Percentiles rank a stretch among this genome's conserved stretches.
Conservation (phyloP, 1,284 basidiomycete species). For the Austroboletus niveus region DNA sequence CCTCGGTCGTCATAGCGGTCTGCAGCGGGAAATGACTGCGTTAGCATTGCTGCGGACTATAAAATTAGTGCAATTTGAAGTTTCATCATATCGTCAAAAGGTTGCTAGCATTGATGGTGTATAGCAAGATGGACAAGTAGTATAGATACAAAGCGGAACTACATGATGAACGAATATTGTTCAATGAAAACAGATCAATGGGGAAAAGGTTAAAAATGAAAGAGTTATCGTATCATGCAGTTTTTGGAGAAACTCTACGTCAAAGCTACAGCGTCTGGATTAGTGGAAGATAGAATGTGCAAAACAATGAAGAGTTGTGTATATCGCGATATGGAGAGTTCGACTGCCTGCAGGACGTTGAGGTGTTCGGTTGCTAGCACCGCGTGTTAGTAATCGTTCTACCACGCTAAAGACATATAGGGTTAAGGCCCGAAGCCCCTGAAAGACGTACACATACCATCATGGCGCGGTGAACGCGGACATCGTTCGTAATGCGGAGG, state of each 20-base stretch:
- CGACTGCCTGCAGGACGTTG: neutral
- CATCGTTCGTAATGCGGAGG: slow-evolving; percentile 44
- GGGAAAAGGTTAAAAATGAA: neutral
- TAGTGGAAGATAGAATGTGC: slow-evolving; percentile 4
- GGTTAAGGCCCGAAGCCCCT: slow-evolving; percentile 13
- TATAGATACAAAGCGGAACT: slow-evolving; percentile 20
- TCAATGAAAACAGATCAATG: too few relatives aligned
- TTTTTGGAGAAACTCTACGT: slow-evolving; percentile 1
- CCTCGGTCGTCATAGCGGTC: slow-evolving; percentile 21
- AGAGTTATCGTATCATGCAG: neutral
- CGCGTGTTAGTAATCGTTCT: slow-evolving; percentile 8
- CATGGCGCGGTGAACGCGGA: slow-evolving; percentile 46
- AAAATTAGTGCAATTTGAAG: too few relatives aligned
- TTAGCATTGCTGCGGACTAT: neutral
- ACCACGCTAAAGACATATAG: slow-evolving; percentile 15
- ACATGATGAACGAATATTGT: neutral
- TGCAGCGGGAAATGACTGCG: neutral
- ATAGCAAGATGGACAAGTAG: slow-evolving; percentile 5
- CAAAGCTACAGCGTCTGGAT: slow-evolving; percentile 19
- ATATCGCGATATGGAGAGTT: neutral
- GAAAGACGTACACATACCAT: slow-evolving; percentile 39
- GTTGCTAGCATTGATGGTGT: neutral
- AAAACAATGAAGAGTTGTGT: slow-evolving; percentile 6
- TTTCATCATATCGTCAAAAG: neutral
- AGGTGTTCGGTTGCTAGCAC: slow-evolving; percentile 17